Evolutionary conservation across 257 asterid species (phyloP).

Genomic region (Avicennia marina): DNA sequence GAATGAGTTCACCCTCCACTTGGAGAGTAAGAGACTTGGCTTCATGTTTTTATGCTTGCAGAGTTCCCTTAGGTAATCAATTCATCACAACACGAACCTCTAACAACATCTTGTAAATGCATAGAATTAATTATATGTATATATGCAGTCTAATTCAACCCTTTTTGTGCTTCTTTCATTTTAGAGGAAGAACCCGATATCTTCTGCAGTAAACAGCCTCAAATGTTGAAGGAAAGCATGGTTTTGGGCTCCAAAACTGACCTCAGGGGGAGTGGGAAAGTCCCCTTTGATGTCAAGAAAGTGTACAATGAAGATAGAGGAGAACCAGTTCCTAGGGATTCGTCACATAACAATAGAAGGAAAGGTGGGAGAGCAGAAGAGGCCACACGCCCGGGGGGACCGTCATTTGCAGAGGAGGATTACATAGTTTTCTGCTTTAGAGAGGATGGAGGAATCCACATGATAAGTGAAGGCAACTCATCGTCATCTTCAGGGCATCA

Average conservation of each 20-base stretch:
- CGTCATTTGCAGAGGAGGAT: background rate
- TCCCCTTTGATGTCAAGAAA: background rate
- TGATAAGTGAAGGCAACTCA: background rate
- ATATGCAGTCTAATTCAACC: background rate
- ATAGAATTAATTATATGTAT: background rate
- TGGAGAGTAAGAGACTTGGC: constrained; percentile 5
- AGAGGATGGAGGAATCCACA: background rate
- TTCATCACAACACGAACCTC: background rate
- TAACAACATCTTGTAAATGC: background rate
- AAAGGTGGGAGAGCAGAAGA: background rate
- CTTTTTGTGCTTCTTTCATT: background rate
- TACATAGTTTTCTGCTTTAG: constrained; percentile 10
- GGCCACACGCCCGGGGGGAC: background rate
- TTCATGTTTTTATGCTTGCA: background rate
- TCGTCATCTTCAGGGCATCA: background rate
- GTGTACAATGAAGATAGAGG: background rate
- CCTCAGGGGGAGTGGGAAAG: background rate
- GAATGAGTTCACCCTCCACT: background rate
- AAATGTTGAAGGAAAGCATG: background rate
- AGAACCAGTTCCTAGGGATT: background rate
- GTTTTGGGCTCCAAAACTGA: background rate
- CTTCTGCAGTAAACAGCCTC: background rate
- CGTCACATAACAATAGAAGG: background rate
- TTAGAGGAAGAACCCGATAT: background rate
- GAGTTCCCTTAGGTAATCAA: background rate